Conservation (phyloP, 139 green algal species). For the Coccomyxa sp. region DNA sequence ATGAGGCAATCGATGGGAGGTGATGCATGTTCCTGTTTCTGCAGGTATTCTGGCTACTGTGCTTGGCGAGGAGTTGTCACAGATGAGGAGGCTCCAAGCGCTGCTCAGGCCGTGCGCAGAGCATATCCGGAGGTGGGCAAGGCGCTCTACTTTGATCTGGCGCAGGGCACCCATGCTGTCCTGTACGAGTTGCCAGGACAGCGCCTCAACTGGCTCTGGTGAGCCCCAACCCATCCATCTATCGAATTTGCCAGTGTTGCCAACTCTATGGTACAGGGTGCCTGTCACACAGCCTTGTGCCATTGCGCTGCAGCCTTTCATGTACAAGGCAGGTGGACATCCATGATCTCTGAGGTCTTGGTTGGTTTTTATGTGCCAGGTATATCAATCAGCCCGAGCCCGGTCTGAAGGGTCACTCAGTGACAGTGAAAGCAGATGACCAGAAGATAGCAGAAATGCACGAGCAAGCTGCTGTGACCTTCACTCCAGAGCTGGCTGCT, state of each 20-base stretch:
- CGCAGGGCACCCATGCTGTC: conserved; percentile 5
- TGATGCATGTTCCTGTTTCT: background rate
- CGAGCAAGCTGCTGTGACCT: conserved; percentile 5
- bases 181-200: conserved; percentile 17
- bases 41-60: conserved; percentile 24
- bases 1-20: background rate
- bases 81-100: background rate
- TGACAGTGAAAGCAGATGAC: conserved; percentile 19
- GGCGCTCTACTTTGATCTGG: conserved; percentile 19
- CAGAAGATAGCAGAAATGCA: conserved; percentile 7
- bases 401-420: conserved; percentile 9
- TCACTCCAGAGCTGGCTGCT: conserved; percentile 3
- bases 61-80: conserved; percentile 25
- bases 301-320: no score
- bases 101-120: conserved; percentile 2
- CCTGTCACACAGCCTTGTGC: no score
- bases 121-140: conserved; percentile 6
- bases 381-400: conserved; percentile 27
- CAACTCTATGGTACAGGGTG: background rate
- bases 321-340: no score
- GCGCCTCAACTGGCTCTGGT: conserved; percentile 26
- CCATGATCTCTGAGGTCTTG: no score
- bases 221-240: background rate
- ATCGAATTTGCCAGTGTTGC: background rate
- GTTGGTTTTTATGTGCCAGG: background rate